These are phyloP conservation scores for Delonix regia DNA, from an alignment of 306 rosid species.

Conservation along the genomic window DNA sequence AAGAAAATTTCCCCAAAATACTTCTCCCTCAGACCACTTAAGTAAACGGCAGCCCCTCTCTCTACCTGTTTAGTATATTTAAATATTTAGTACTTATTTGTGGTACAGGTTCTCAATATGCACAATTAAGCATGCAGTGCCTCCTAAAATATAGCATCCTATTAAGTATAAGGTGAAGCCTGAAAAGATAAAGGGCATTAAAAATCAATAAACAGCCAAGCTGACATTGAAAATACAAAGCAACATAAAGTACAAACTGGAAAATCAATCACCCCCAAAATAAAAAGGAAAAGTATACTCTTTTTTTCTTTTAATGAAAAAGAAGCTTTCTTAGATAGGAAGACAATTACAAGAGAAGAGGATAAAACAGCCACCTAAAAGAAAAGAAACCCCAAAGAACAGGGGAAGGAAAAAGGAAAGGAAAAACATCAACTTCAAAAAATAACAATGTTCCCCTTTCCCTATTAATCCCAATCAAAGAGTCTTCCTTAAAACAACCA, in stretches of 20 bases:
- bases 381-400: too few relatives aligned
- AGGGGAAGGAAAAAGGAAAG: too few relatives aligned
- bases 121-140: constrained; percentile 22
- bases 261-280: not conserved
- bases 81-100: constrained; percentile 37
- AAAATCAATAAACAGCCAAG: constrained; percentile 3
- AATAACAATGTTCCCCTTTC: too few relatives aligned
- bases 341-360: too few relatives aligned
- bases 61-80: constrained; percentile 68
- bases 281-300: not conserved
- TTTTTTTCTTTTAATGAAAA: not conserved
- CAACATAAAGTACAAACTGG: not conserved
- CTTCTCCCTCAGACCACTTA: constrained; percentile 93
- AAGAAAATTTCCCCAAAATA: constrained; percentile 86
- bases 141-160: constrained; percentile 24
- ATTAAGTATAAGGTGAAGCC: constrained; percentile 32
- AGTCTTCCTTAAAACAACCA: too few relatives aligned
- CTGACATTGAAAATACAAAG: not conserved
- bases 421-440: too few relatives aligned
- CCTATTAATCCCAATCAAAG: too few relatives aligned
- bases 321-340: too few relatives aligned
- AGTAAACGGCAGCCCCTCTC: constrained; percentile 86
- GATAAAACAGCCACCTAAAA: too few relatives aligned
- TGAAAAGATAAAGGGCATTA: constrained; percentile 23
- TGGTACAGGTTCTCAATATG: constrained; percentile 26